Base-by-base conservation (phyloP, 73 alveolate genomes). In the Paramecium caudatum region DNA sequence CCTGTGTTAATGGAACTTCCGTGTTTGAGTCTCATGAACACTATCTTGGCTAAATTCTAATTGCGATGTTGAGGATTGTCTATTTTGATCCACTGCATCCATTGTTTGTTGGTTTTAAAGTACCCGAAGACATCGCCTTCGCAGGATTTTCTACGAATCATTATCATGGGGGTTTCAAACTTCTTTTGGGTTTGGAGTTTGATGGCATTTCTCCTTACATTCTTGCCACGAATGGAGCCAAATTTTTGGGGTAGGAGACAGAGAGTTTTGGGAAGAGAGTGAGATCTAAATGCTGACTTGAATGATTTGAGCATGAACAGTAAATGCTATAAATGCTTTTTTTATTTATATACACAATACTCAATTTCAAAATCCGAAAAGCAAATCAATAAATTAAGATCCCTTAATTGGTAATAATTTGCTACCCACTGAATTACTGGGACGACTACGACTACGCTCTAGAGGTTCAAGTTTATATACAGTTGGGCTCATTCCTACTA, bases 21-120 rank as follows among this genome's bases (percentile, higher is more conserved):
- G 30, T 27, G 80, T 27, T 55, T 55, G 0, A 55, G 80, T 55
- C 80, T 55, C 21, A 55, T 27, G 30, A 55, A 55, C 12, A 55
- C 80, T 27, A 55, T 55, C 21, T 43, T 55, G 25, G 80, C 80
- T 23, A 55, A 27, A 21, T 55, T 55, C 80, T 55, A 55, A 55
- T 55, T 55, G 10, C 80, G 41, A 55, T 55, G 80, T 55, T 55
- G n/a, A 17, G 80, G 80, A 55, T 55, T 23, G 30, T 55, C 80
- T 12, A 55, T 55, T 55, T 55, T 55, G n/a, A 55, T 43, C 1
- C 23, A 55, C 46, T 55, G 46, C 80, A 55, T 55, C 80, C 80
- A 55, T 27, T 55, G 46, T 25, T 55, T 55, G 12, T 16, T 23
- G 2, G 80, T 27, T 55, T 55, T 55, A 55, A 55, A 55, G 23